These are phyloP conservation scores for Fusarium falciforme DNA, from an alignment of 2,329 filamentous ascomycete genomes.

Conservation along the genomic window DNA sequence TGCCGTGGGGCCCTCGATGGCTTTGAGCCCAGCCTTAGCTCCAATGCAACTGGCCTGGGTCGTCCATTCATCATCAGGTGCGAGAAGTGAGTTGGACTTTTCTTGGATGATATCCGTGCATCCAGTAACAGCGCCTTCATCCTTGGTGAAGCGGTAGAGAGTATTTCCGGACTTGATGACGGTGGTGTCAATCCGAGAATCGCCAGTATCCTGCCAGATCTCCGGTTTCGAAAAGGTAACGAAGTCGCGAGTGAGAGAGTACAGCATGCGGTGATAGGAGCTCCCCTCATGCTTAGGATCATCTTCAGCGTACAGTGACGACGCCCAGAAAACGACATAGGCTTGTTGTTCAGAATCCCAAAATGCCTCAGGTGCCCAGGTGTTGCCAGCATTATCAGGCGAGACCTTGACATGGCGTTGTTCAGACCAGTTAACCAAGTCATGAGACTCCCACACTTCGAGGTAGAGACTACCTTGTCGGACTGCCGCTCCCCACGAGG, in stretches of 20 bases:
- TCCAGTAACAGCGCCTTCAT: constrained; percentile 62
- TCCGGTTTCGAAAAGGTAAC: constrained; percentile 59
- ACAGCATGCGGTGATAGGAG: constrained; percentile 65
- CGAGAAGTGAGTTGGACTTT: constrained; percentile 55
- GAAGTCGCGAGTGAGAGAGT: constrained; percentile 62
- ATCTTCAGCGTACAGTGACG: constrained; percentile 54
- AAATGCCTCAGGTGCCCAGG: constrained; percentile 65
- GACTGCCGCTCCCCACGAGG: constrained; percentile 62
- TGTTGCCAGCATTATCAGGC: constrained; percentile 62
- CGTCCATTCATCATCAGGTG: constrained; percentile 56
- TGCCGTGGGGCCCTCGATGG: constrained; percentile 63
- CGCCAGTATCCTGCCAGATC: constrained; percentile 64
- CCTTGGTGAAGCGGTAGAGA: constrained; percentile 67
- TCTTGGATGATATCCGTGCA: constrained; percentile 67
- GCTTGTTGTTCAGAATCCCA: constrained; percentile 56
- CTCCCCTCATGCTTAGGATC: constrained; percentile 55
- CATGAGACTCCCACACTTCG: constrained; percentile 64
- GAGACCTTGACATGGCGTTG: constrained; percentile 63
- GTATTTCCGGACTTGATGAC: constrained; percentile 55
- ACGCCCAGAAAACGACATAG: constrained; percentile 61
- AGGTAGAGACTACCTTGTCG: constrained; percentile 61
- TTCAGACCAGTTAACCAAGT: constrained; percentile 62
- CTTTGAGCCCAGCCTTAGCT: constrained; percentile 58
- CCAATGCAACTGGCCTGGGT: constrained; percentile 62
- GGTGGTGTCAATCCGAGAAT: constrained; percentile 64